These are phyloP conservation scores for Cudoniella acicularis DNA, from an alignment of 495 filamentous ascomycete genomes.

Conservation along the genomic window DNA sequence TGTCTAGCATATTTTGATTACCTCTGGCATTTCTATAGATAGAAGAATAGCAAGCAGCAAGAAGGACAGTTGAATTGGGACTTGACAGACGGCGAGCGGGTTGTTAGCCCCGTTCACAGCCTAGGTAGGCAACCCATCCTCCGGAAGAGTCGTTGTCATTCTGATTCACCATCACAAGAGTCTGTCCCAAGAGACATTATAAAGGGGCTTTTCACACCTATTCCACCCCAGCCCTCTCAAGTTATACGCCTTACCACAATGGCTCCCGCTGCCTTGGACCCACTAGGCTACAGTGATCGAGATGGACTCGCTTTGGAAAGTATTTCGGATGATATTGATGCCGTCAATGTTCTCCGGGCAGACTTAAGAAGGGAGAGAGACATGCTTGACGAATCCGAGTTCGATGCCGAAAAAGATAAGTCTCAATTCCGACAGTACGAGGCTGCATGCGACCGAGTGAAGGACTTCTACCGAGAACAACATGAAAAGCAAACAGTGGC, in stretches of 20 bases:
- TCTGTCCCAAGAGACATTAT: not conserved
- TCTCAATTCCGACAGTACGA: slow-evolving; percentile 76
- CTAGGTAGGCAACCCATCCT: too few species aligned
- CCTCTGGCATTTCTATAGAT: too few species aligned
- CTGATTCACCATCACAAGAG: too few species aligned
- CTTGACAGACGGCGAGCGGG: too few species aligned
- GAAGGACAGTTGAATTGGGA: too few species aligned
- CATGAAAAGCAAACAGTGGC: slow-evolving; percentile 82
- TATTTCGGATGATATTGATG: slow-evolving; percentile 75
- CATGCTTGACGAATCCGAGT: slow-evolving; percentile 60
- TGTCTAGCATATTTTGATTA: not conserved
- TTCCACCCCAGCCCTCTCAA: not conserved
- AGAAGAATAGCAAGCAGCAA: too few species aligned
- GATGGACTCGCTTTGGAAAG: slow-evolving; percentile 74
- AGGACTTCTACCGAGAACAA: slow-evolving; percentile 79
- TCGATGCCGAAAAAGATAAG: slow-evolving; percentile 78
- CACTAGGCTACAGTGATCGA: slow-evolving; percentile 28
- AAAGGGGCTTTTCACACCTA: not conserved
- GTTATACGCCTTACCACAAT: slow-evolving; percentile 14
- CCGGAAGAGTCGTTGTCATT: too few species aligned
- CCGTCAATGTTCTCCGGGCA: slow-evolving; percentile 72
- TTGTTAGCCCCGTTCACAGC: too few species aligned
- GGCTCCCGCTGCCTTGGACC: slow-evolving; percentile 27
- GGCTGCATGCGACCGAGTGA: slow-evolving; percentile 72
- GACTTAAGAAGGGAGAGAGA: slow-evolving; percentile 46